Evolutionary conservation across 73 alveolate genomes (phyloP).

Genomic region (Tetrahymena thermophila): DNA sequence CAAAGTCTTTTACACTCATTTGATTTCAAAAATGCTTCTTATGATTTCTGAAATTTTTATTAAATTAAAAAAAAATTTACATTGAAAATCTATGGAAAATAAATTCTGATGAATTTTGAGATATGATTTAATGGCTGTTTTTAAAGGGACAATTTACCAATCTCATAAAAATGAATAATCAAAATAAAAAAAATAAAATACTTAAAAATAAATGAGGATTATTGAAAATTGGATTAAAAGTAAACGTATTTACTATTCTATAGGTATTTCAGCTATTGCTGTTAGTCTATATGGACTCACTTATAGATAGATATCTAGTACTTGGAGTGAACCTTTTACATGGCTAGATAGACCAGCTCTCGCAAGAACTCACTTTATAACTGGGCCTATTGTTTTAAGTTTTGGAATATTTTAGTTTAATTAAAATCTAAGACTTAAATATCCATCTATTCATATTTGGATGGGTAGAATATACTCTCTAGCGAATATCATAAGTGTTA

Average conservation of each 20-base stretch:
- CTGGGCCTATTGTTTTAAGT: neutral
- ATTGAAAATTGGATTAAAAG: neutral
- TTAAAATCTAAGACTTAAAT: neutral
- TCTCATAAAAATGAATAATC: neutral
- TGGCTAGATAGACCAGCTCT: neutral
- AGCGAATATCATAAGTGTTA: neutral
- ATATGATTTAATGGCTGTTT: neutral
- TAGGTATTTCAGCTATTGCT: neutral
- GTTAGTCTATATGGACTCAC: neutral
- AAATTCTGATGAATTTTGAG: neutral
- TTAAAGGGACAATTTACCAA: neutral
- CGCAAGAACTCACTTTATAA: neutral
- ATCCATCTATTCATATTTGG: neutral
- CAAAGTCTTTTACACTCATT: neutral
- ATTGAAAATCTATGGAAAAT: neutral
- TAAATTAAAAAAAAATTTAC: neutral
- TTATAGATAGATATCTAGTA: neutral
- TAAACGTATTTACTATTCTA: neutral
- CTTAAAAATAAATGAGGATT: neutral
- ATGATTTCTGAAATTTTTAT: neutral
- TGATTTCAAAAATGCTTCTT: neutral
- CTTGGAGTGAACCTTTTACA: neutral
- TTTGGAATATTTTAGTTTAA: neutral
- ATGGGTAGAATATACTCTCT: neutral
- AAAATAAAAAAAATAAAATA: neutral